phyloP scores from a whole-genome alignment of 345 rosid species.

The Moricandia arvensis region DNA sequence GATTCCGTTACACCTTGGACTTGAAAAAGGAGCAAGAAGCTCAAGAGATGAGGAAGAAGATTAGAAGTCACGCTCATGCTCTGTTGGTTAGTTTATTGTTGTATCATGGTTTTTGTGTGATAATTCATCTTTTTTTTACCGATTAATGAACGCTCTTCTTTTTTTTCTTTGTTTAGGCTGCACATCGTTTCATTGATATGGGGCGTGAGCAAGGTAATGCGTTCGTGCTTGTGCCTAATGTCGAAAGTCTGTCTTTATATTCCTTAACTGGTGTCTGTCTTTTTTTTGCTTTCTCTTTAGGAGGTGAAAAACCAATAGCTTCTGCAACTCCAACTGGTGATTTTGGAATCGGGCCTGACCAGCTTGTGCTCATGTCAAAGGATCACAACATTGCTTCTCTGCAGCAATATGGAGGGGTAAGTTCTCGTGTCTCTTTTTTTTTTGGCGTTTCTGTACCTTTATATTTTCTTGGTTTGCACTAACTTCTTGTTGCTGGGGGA shows the following conservation, averaged over 20 bases:
- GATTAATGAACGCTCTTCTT: neutral
- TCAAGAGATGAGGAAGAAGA: slow-evolving; percentile 51
- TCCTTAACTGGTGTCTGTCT: neutral
- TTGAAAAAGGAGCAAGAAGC: slow-evolving; percentile 84
- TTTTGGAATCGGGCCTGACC: slow-evolving; percentile 65
- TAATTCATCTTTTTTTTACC: neutral
- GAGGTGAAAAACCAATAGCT: slow-evolving; percentile 36
- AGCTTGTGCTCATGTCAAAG: slow-evolving; percentile 75
- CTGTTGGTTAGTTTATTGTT: slow-evolving; percentile 35
- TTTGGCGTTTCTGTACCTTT: neutral
- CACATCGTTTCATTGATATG: slow-evolving; percentile 61
- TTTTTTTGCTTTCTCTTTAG: slow-evolving; percentile 32
- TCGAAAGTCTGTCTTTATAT: neutral
- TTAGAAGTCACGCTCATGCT: slow-evolving; percentile 86
- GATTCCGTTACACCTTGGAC: slow-evolving; percentile 94
- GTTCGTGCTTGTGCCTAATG: neutral
- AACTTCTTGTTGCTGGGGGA: neutral
- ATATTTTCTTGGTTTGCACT: slow-evolving; percentile 1
- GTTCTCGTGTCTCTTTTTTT: slow-evolving; percentile 31
- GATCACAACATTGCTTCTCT: slow-evolving; percentile 56
- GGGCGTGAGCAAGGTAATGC: slow-evolving; percentile 54
- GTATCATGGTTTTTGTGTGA: neutral
- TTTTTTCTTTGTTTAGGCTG: slow-evolving; percentile 58
- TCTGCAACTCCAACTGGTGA: slow-evolving; percentile 50
- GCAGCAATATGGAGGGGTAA: slow-evolving; percentile 76